Conservation (phyloP, 2,329 filamentous ascomycete genomes). For the Clonostachys sp. region DNA sequence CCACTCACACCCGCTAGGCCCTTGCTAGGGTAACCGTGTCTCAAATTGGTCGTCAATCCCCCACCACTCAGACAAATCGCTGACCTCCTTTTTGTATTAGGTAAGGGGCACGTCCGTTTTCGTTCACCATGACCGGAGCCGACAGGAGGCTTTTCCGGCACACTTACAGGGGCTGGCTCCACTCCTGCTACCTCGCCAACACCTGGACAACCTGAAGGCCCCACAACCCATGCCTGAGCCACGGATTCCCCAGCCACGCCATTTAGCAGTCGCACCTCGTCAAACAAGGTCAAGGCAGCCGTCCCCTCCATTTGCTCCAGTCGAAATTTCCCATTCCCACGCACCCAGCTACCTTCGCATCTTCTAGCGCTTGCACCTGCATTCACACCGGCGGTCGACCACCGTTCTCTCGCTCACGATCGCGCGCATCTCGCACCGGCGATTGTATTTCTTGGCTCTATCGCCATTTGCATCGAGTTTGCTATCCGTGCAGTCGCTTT, state of each 20-base stretch:
- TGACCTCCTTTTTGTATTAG: no score
- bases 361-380: constrained; percentile 10
- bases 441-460: not conserved
- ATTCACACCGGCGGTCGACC: no score
- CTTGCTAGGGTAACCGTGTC: no score
- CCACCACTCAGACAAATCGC: no score
- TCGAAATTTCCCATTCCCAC: constrained; percentile 5
- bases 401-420: not conserved
- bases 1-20: no score
- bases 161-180: not conserved
- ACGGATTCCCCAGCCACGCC: constrained; percentile 28
- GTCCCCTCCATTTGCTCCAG: constrained; percentile 9
- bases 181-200: not conserved
- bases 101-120: no score
- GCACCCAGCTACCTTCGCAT: constrained; percentile 10
- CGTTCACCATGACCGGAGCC: not conserved
- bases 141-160: not conserved
- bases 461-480: no score
- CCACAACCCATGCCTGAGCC: not conserved
- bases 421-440: not conserved
- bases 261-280: constrained; percentile 21
- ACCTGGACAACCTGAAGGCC: not conserved
- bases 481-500: no score
- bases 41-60: no score
- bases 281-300: constrained; percentile 14